Evolutionary conservation across 1,139 yeast species (phyloP).

Genomic region (Hemisphaericaspora xylofermentans): DNA sequence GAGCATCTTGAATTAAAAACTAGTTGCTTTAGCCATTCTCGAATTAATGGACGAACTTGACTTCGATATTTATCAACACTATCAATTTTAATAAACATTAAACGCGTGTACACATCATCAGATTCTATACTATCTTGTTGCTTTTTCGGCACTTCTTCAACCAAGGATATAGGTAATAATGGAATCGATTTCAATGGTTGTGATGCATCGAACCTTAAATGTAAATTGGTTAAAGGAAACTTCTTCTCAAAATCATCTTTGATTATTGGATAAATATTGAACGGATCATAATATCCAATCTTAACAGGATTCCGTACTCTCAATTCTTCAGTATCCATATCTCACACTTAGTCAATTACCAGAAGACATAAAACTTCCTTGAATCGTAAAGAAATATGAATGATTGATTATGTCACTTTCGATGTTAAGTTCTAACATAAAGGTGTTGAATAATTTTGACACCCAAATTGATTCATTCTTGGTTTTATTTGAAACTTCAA

Average conservation of each 20-base stretch:
- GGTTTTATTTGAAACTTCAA: not conserved
- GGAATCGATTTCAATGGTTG: constrained; percentile 69
- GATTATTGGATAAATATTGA: constrained; percentile 60
- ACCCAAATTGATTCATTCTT: too few species aligned
- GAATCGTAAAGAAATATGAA: too few species aligned
- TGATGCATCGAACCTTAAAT: constrained; percentile 65
- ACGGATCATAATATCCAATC: constrained; percentile 85
- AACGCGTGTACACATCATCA: constrained; percentile 54
- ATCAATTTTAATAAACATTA: constrained; percentile 69
- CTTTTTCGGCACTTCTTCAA: constrained; percentile 58
- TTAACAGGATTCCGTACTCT: constrained; percentile 30
- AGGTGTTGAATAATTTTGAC: too few species aligned
- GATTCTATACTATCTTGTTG: constrained; percentile 6
- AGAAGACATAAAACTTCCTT: too few species aligned
- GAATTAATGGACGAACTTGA: constrained; percentile 75
- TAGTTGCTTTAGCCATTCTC: constrained; percentile 70
- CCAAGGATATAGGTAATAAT: constrained; percentile 54
- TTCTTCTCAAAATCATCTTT: constrained; percentile 49
- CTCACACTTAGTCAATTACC: not conserved
- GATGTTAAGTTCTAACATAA: too few species aligned
- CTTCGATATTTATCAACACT: constrained; percentile 72
- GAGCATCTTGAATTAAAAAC: constrained; percentile 48
- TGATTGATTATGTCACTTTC: too few species aligned
- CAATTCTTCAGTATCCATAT: constrained; percentile 13
- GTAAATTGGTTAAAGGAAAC: constrained; percentile 71